Evolutionary conservation across 371 early-diverging fungal genomes (phyloP).

Genomic region (Mortierella sp.): DNA sequence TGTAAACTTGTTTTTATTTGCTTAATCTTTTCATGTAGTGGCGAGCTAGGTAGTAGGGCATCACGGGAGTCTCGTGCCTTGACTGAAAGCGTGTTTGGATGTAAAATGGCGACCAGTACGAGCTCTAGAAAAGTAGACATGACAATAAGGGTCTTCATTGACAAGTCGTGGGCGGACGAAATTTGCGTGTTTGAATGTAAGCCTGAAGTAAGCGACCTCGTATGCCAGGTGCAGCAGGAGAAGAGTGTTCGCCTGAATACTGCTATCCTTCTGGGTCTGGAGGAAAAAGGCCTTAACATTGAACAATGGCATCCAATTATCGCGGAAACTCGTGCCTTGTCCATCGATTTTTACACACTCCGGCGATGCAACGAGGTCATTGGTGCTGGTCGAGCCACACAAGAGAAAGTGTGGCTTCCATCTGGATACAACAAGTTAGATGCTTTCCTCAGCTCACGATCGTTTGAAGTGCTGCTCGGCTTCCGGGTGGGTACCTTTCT

Average conservation of each 20-base stretch:
- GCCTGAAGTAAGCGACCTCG: constrained; percentile 8
- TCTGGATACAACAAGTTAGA: not conserved
- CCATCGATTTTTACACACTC: constrained; percentile 12
- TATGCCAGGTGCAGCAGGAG: constrained; percentile 11
- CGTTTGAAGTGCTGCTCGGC: too few relatives aligned
- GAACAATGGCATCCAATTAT: constrained; percentile 11
- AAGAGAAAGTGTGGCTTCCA: constrained; percentile 15
- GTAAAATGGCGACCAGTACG: constrained; percentile 9
- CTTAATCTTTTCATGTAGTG: constrained; percentile 15
- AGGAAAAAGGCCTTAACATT: constrained; percentile 20
- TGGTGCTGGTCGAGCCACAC: constrained; percentile 16
- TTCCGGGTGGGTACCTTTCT: too few relatives aligned
- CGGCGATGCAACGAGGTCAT: constrained; percentile 15
- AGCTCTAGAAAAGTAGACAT: constrained; percentile 23
- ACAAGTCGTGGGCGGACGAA: constrained; percentile 20
- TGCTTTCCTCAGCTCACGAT: too few relatives aligned
- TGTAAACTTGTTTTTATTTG: constrained; percentile 5
- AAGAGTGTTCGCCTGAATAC: constrained; percentile 19
- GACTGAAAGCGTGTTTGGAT: constrained; percentile 21
- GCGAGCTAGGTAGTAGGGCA: constrained; percentile 23
- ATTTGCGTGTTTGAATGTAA: constrained; percentile 23
- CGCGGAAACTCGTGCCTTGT: constrained; percentile 12
- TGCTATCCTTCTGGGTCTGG: constrained; percentile 11
- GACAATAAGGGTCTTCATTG: constrained; percentile 18
- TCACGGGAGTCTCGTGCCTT: constrained; percentile 12